Conservation (phyloP, 2,329 filamentous ascomycete species). For the Zymoseptoria tritici region DNA sequence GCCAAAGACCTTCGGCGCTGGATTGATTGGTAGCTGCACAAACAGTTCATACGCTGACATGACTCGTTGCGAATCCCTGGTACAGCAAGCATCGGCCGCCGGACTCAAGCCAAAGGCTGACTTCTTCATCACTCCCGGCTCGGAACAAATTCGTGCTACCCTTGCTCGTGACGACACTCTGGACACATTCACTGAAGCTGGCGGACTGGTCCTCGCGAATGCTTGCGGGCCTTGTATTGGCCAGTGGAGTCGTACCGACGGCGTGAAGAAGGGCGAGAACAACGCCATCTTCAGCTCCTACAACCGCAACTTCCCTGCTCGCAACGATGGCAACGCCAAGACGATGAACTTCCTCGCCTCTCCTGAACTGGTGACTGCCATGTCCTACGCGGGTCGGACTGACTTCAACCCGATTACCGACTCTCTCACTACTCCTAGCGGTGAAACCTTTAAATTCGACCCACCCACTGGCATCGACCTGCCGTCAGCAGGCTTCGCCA, state of each 20-base stretch:
- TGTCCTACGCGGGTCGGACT: conserved; percentile 85
- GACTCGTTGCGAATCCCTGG: conserved; percentile 86
- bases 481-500: conserved; percentile 68
- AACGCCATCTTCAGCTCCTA: conserved; percentile 97
- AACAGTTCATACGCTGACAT: conserved; percentile 99
- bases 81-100: conserved; percentile 83
- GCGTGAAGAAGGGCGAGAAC: conserved; percentile 70
- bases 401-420: conserved; percentile 97
- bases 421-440: conserved; percentile 68
- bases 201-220: conserved; percentile 85
- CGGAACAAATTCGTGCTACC: conserved; percentile 93
- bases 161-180: conserved; percentile 84
- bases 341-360: conserved; percentile 99
- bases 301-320: conserved; percentile 95
- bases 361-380: conserved; percentile 91
- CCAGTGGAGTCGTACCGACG: conserved; percentile 90
- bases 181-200: conserved; percentile 74
- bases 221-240: conserved; percentile 68
- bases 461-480: conserved; percentile 58
- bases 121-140: conserved; percentile 94
- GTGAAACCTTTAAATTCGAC: conserved; percentile 72
- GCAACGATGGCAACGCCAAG: conserved; percentile 91
- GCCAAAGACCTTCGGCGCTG: conserved; percentile 85
- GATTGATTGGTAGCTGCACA: conserved; percentile 94
- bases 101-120: conserved; percentile 81